Evolutionary conservation across 2,329 filamentous ascomycete genomes (phyloP).

Genomic region (Alternaria postmessia): DNA sequence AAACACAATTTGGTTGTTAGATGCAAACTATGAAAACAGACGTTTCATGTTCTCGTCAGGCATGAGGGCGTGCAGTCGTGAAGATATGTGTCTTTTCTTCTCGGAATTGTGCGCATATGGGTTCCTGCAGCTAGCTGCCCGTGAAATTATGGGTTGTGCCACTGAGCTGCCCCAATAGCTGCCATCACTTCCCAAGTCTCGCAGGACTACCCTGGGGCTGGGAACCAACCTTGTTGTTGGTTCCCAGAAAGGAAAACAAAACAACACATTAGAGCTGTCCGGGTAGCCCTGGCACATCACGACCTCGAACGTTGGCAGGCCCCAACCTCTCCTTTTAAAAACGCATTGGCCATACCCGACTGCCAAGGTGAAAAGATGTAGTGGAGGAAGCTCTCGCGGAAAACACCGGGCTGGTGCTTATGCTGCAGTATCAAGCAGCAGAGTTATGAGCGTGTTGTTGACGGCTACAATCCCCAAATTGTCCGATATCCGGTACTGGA

Average conservation of each 20-base stretch:
- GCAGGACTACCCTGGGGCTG: not conserved
- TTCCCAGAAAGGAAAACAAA: not conserved
- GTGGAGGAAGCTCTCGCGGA: not conserved
- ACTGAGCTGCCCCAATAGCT: not conserved
- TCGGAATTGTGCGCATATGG: not conserved
- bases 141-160: not conserved
- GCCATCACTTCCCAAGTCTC: not conserved
- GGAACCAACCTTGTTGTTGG: not conserved
- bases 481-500: not conserved
- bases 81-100: not conserved
- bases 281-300: not conserved
- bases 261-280: constrained; percentile 2
- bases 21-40: not conserved
- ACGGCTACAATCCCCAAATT: not conserved
- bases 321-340: not conserved
- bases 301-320: not conserved
- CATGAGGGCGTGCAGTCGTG: not conserved
- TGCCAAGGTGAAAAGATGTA: not conserved
- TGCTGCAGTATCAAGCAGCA: not conserved
- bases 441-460: not conserved
- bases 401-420: not conserved
- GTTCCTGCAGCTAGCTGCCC: not conserved
- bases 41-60: not conserved
- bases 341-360: not conserved
- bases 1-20: constrained; percentile 2